Base-by-base conservation (phyloP, 2,329 filamentous ascomycete species). In the Conoideocrella luteorostrata region DNA sequence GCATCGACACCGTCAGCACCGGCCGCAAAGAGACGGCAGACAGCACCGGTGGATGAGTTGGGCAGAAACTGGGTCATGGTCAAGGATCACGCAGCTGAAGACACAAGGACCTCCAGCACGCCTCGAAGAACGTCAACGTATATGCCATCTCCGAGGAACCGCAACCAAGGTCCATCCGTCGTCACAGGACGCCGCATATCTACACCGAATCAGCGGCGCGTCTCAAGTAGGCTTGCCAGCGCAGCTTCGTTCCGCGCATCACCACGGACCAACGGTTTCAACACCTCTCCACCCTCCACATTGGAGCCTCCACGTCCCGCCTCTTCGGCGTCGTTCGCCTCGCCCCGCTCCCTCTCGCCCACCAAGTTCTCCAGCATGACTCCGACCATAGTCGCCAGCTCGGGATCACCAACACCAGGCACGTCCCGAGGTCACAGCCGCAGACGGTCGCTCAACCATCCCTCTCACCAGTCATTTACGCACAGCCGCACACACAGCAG, bases 61-160 rank as follows among this genome's bases (percentile, higher is more conserved):
- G 70, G 76, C 23, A 75, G 72, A 44, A 86, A 81, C 63, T 89
- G 85, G 85, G 82, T 89, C 22, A 71, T 89, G 50, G 78, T 89
- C 21, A 67, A 68, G 44, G 72, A 72, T 35, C 59, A 54, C n/a
- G n/a, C n/a, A 51, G 35, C 15, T 7, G 35, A 23, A 4, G 18
- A 49, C 44, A 60, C 41, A 48, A n/a, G n/a, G n/a, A n/a, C n/a
- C n/a, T n/a, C n/a, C n/a, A n/a, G n/a, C n/a, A 47, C 56, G 35
- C 54, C 54, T 11, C 56, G 56, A 21, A 55, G 58, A 36, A 53
- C 56, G 32, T 46, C 52, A 6, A 44, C 53, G 12, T 46, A 55
- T 12, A 52, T 52, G 24, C 45, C 53, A 4, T 48, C 56, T 7
- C 56, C 59, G 6, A 57, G 61, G 41, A 58, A 55, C n/a, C 58